Percentiles rank a stretch among this genome's conserved stretches.
Evolutionary conservation across 768 basidiomycete species (phyloP).

Genomic region (Tephrocybe sp.): DNA sequence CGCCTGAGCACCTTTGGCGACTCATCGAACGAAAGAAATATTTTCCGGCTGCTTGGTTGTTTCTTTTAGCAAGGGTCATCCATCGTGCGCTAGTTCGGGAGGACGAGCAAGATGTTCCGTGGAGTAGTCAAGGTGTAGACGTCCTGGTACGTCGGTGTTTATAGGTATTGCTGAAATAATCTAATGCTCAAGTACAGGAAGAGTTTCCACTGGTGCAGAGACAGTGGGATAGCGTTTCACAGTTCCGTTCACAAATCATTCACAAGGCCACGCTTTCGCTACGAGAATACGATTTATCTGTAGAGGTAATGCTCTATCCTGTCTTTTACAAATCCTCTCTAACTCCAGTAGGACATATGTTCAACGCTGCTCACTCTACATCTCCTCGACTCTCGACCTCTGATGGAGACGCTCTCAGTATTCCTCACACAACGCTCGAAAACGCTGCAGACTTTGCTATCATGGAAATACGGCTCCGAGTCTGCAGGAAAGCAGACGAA

Average conservation of each 20-base stretch:
- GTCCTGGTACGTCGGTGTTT: slow-evolving; percentile 45
- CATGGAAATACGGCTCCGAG: slow-evolving; percentile 25
- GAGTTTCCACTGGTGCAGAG: slow-evolving; percentile 88
- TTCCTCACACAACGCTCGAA: slow-evolving; percentile 71
- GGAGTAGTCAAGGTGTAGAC: slow-evolving; percentile 59
- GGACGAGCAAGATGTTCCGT: slow-evolving; percentile 60
- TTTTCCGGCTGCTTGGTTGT: slow-evolving; percentile 84
- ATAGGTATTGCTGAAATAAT: background rate
- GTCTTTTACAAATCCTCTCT: slow-evolving; percentile 1
- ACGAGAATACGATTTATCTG: slow-evolving; percentile 52
- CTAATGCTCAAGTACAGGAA: slow-evolving; percentile 39
- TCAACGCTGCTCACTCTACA: slow-evolving; percentile 81
- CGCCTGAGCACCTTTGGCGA: slow-evolving; percentile 89
- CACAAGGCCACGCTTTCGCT: slow-evolving; percentile 85
- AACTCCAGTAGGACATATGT: slow-evolving; percentile 55
- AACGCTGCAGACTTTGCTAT: slow-evolving; percentile 45
- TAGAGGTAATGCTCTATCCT: slow-evolving; percentile 39
- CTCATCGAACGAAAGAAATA: slow-evolving; percentile 79
- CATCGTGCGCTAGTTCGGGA: slow-evolving; percentile 68
- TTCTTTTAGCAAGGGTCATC: slow-evolving; percentile 81
- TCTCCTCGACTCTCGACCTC: slow-evolving; percentile 83
- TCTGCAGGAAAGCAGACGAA: slow-evolving; percentile 9
- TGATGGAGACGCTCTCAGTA: slow-evolving; percentile 67
- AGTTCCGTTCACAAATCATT: slow-evolving; percentile 85
- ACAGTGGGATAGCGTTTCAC: slow-evolving; percentile 89